Conservation (phyloP, 2,329 filamentous ascomycete genomes). For the Cadophora luteo-olivacea region DNA sequence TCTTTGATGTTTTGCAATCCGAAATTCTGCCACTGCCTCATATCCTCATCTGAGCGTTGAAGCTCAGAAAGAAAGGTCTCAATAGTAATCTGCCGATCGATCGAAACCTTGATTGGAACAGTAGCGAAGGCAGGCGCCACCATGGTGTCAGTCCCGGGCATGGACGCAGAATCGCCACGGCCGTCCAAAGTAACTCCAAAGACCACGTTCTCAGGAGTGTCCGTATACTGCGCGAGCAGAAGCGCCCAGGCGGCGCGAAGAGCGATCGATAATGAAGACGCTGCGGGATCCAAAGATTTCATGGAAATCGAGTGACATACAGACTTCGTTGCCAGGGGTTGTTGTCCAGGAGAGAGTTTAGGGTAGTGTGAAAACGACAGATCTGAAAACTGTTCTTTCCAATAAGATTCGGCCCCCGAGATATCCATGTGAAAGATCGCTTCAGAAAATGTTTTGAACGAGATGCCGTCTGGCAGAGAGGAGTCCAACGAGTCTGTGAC, state of each 20-base stretch:
- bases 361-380: slow-evolving; percentile 2
- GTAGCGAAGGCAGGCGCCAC: slow-evolving; percentile 48
- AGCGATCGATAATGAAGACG: neutral
- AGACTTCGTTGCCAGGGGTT: neutral
- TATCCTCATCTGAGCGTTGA: slow-evolving; percentile 52
- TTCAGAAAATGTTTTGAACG: slow-evolving; percentile 5
- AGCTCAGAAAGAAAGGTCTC: slow-evolving; percentile 52
- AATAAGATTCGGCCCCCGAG: neutral
- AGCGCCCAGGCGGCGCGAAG: slow-evolving; percentile 19
- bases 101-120: slow-evolving; percentile 48
- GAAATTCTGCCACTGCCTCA: slow-evolving; percentile 53
- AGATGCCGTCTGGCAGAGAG: neutral
- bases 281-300: neutral
- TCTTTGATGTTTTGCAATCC: slow-evolving; percentile 30
- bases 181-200: slow-evolving; percentile 52
- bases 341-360: slow-evolving; percentile 9
- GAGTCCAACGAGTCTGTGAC: neutral
- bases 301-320: neutral
- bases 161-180: slow-evolving; percentile 44
- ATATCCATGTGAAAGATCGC: slow-evolving; percentile 7
- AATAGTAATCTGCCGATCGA: slow-evolving; percentile 44
- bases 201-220: slow-evolving; percentile 27
- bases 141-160: slow-evolving; percentile 47
- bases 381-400: slow-evolving; percentile 1
- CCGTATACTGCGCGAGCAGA: slow-evolving; percentile 13